Evolutionary conservation across 2,329 filamentous ascomycete genomes (phyloP), one percentile per base, ranked within the genome.

Genomic region (Xylaria sp.): DNA sequence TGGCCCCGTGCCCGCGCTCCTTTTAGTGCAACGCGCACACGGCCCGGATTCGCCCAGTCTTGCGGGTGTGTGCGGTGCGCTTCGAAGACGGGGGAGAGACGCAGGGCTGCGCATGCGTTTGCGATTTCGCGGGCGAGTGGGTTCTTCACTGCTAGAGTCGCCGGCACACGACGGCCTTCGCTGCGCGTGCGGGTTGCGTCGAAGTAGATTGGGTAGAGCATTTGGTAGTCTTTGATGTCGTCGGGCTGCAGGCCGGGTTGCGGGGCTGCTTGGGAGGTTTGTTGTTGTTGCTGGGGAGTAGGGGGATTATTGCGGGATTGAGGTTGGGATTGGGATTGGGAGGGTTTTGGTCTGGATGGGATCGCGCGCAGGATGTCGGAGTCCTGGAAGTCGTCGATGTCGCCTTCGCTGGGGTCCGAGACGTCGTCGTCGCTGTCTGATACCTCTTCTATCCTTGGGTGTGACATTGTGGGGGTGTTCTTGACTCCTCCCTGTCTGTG

Each of bases 21-120:
- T 79, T 89, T 91, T n/a, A 98, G 83, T 77, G 91, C 83, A 59
- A 98, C 89, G 75, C 93, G 90, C 71, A 98, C 93, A 68, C 96
- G 88, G 3, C 96, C 96, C 13, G 96, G 96, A 83, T 99, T 99
- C 66, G 92, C 91, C 96, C 96, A 99, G 84, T 99, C 96, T 83
- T 96, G 95, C 7, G 96, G 96, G 81, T 99, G 96, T 69, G 90
- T 88, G 85, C 97, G 97, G 78, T 92, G 92, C 0, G 94, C 93
- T 83, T 99, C 96, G 79, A 98, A 92, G 8, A 96, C 90, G 52
- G 91, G 90, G 70, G 88, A 86, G 43, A 94, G 83, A 36, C 91
- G 88, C 69, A 97, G 86, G 55, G 86, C 82, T 51, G 90, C 90
- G 80, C 92, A 92, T n/a, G 94, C 95, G 78, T 93, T 91, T 54